Percentiles rank a stretch among this genome's conserved stretches.
Evolutionary conservation across 495 filamentous ascomycete genomes (phyloP).

Genomic region (Astrothelium subdiscretum): DNA sequence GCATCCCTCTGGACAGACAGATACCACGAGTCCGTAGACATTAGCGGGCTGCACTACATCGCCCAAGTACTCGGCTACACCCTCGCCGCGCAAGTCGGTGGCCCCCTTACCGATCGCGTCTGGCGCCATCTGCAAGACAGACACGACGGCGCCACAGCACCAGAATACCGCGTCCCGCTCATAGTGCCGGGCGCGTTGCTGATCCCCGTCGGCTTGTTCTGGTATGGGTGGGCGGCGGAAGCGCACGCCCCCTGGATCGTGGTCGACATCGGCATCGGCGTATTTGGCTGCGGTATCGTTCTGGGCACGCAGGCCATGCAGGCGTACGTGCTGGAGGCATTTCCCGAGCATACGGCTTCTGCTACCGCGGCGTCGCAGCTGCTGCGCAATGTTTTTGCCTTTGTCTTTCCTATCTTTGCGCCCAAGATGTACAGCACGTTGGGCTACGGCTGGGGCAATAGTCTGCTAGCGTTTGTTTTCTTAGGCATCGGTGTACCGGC

Average conservation of each 20-base stretch:
- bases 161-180: conserved; percentile 24
- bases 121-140: conserved; percentile 5
- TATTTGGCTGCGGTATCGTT: conserved; percentile 3
- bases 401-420: conserved; percentile 10
- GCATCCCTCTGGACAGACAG: conserved; percentile 43
- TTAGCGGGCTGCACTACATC: conserved; percentile 25
- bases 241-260: conserved; percentile 18
- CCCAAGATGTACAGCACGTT: conserved; percentile 6
- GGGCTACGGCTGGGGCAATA: conserved; percentile 11
- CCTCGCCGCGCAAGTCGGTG: conserved; percentile 6
- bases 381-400: conserved; percentile 5
- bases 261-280: conserved; percentile 4
- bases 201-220: conserved; percentile 24
- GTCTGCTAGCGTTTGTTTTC: conserved; percentile 3
- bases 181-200: conserved; percentile 15
- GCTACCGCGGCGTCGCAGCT: conserved; percentile 7
- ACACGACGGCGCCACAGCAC: conserved; percentile 5
- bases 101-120: background rate
- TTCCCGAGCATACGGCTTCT: conserved; percentile 6
- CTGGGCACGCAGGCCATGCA: conserved; percentile 6
- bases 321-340: conserved; percentile 8
- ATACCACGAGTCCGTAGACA: conserved; percentile 31
- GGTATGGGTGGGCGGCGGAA: conserved; percentile 27
- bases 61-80: conserved; percentile 18
- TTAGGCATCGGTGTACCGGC: conserved; percentile 5